Evolutionary conservation across 768 basidiomycete genomes (phyloP), one percentile per base, ranked within the genome.

Genomic region (Tremella fuciformis): DNA sequence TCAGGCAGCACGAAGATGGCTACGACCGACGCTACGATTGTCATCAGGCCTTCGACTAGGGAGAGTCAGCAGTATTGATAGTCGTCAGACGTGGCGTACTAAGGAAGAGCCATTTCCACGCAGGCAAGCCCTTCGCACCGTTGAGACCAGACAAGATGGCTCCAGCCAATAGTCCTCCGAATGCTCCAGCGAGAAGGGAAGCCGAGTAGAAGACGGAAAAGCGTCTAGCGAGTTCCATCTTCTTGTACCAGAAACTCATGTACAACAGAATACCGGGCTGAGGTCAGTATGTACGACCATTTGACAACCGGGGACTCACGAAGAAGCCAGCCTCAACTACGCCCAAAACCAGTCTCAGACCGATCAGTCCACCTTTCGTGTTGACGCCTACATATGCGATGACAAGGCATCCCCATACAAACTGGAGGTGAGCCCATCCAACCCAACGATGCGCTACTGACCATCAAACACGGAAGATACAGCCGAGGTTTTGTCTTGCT

Each of bases 201-300:
- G 71, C 71, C 8, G 65, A 47, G 48, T 71, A 74, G 55, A 66
- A 74, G 15, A 69, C 19, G 13, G 69, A 63, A 15, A 69, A 56
- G 13, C 71, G 63, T 51, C 63, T 65, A 0, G 70, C 61, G n/a
- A 72, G 38, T 53, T 69, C 70, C 29, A 16, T 21, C 38, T 39
- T 65, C 47, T 48, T 62, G 37, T 60, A 57, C 63, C 66, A 66
- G 1, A 59, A 58, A 9, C 59, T 60, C 51, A 69, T 56, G 19
- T 64, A 54, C 44, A 69, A 8, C 55, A 63, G 15, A 52, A 63
- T 39, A 40, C 56, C 56, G 19, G 56, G 56, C 53, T 55, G 26
- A 18, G 6, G 29, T 18, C 21, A 41, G 41, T 21, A 55, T 34
- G 11, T 11, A 24, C 53, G 24, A 41, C n/a, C 38, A 15, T 6